These are phyloP conservation scores for Bipolaris gigantea DNA, from an alignment of 2,329 filamentous ascomycete genomes.

Conservation along the genomic window DNA sequence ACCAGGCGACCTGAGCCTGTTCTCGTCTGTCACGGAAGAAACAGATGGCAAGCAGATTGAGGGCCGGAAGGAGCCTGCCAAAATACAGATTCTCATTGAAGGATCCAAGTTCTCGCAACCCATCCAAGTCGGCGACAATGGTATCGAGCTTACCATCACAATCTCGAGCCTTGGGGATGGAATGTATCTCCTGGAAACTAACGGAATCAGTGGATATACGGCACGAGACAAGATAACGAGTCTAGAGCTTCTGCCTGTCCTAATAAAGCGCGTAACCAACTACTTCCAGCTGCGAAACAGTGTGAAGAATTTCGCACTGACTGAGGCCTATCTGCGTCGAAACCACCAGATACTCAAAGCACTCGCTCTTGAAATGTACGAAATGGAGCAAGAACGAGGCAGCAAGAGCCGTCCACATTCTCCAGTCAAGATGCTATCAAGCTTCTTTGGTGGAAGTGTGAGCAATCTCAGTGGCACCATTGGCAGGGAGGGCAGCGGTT, in stretches of 20 bases:
- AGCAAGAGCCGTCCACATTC: conserved; percentile 75
- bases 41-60: conserved; percentile 63
- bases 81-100: conserved; percentile 73
- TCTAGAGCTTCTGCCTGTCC: conserved; percentile 72
- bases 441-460: conserved; percentile 67
- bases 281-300: conserved; percentile 71
- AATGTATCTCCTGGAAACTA: conserved; percentile 59
- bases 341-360: conserved; percentile 76
- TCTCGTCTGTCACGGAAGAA: conserved; percentile 74
- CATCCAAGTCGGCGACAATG: conserved; percentile 50
- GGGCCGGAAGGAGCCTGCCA: conserved; percentile 67
- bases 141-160: conserved; percentile 71
- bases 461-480: conserved; percentile 38
- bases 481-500: conserved; percentile 19
- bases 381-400: conserved; percentile 55
- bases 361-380: conserved; percentile 64
- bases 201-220: conserved; percentile 69
- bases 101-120: conserved; percentile 65
- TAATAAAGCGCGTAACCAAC: conserved; percentile 74
- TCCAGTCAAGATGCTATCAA: conserved; percentile 87
- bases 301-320: conserved; percentile 64
- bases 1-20: conserved; percentile 56
- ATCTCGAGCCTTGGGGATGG: conserved; percentile 59
- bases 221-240: conserved; percentile 73
- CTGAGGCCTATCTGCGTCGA: conserved; percentile 71